Percentiles rank a stretch among this genome's conserved stretches.
These are phyloP conservation scores for Komagataella mondaviorum DNA, from an alignment of 805 yeast genomes.

Conservation along the genomic window DNA sequence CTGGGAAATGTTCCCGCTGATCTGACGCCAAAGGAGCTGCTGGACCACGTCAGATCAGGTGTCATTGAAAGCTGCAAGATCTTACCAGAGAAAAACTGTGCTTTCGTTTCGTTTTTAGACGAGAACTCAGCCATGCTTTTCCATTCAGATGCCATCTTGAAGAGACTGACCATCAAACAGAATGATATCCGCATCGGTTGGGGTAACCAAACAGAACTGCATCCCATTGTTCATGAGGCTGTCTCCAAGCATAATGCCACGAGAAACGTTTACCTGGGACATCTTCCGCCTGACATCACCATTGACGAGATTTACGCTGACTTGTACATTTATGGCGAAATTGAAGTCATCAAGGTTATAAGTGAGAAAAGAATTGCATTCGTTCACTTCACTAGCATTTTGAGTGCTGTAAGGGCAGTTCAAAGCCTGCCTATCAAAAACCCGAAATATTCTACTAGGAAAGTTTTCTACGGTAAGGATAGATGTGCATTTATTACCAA, in stretches of 20 bases:
- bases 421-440: slow-evolving; percentile 55
- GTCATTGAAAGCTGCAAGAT: slow-evolving; percentile 69
- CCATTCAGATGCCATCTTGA: slow-evolving; percentile 86
- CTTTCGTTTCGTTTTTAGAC: slow-evolving; percentile 80
- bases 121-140: slow-evolving; percentile 80
- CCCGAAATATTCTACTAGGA: slow-evolving; percentile 53
- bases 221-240: slow-evolving; percentile 60
- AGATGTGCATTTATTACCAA: slow-evolving; percentile 90
- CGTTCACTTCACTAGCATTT: slow-evolving; percentile 77
- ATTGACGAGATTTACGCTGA: slow-evolving; percentile 59
- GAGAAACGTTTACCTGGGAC: slow-evolving; percentile 85
- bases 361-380: slow-evolving; percentile 79
- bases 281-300: slow-evolving; percentile 44
- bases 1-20: slow-evolving; percentile 81
- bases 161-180: slow-evolving; percentile 66
- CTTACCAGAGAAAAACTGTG: slow-evolving; percentile 78
- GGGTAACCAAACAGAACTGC: slow-evolving; percentile 74
- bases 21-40: slow-evolving; percentile 64
- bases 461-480: slow-evolving; percentile 87
- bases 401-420: slow-evolving; percentile 80
- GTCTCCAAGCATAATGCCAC: slow-evolving; percentile 84
- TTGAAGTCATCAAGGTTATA: slow-evolving; percentile 74
- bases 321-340: slow-evolving; percentile 61
- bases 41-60: slow-evolving; percentile 88
- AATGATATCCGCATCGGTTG: slow-evolving; percentile 83